phyloP scores from a whole-genome alignment of 2,329 filamentous ascomycete genomes.

The Neonectria hederae region DNA sequence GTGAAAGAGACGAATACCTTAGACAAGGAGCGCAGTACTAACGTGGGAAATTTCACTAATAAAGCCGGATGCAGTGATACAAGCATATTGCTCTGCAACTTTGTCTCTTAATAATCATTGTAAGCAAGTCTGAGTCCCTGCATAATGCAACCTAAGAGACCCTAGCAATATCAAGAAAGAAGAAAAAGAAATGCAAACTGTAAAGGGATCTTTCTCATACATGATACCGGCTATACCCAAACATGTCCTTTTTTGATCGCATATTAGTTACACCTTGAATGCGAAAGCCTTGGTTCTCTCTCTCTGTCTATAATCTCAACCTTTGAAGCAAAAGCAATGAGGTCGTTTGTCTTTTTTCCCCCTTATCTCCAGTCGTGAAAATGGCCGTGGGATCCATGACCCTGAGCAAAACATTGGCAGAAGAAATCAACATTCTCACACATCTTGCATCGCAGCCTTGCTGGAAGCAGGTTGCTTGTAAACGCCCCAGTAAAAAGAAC shows the following conservation, averaged over 20 bases:
- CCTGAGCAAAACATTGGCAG: conserved; percentile 38
- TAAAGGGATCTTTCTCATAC: conserved; percentile 47
- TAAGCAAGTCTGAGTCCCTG: conserved; percentile 34
- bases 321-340: conserved; percentile 44
- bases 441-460: conserved; percentile 25
- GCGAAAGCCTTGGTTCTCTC: conserved; percentile 41
- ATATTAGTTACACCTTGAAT: conserved; percentile 51
- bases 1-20: background rate
- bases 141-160: conserved; percentile 29
- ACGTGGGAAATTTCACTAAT: background rate
- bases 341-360: conserved; percentile 40
- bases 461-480: conserved; percentile 24
- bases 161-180: conserved; percentile 31
- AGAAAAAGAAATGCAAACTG: conserved; percentile 36
- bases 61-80: background rate
- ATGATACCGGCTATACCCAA: conserved; percentile 47
- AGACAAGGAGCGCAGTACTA: background rate
- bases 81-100: background rate
- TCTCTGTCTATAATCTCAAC: conserved; percentile 51
- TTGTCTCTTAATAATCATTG: conserved; percentile 20
- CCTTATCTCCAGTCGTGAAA: conserved; percentile 36
- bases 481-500: conserved; percentile 35
- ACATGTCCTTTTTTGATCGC: conserved; percentile 46
- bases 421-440: conserved; percentile 35
- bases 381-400: conserved; percentile 37